Evolutionary conservation across 2,329 filamentous ascomycete species (phyloP).

Genomic region (Trichophyton mentagrophytes): DNA sequence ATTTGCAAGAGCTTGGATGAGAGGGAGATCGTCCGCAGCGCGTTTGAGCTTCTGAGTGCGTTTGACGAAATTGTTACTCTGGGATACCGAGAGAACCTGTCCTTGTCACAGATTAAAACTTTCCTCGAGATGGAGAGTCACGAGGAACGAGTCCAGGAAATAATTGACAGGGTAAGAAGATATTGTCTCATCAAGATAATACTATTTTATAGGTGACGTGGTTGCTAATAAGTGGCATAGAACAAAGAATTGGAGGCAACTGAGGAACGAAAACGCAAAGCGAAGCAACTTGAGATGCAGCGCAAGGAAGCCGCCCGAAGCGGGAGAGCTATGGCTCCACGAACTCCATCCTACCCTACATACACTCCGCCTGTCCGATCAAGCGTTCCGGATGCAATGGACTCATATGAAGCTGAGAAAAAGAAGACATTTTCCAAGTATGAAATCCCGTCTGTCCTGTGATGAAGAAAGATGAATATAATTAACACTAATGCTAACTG

Average conservation of each 20-base stretch:
- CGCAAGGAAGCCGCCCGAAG: constrained; percentile 84
- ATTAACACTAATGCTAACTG: neutral
- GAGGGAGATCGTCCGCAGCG: constrained; percentile 85
- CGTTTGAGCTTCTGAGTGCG: constrained; percentile 88
- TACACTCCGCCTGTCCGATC: constrained; percentile 72
- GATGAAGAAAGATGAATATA: neutral
- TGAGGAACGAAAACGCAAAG: constrained; percentile 95
- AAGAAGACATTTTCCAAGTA: constrained; percentile 80
- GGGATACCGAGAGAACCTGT: constrained; percentile 91
- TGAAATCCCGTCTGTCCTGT: constrained; percentile 18
- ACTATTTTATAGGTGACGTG: constrained; percentile 5
- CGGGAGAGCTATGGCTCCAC: constrained; percentile 53
- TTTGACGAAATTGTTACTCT: constrained; percentile 96
- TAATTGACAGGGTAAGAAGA: constrained; percentile 67
- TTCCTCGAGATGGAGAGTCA: constrained; percentile 99
- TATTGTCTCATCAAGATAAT: constrained; percentile 1
- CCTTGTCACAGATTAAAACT: constrained; percentile 94
- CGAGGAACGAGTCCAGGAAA: constrained; percentile 97
- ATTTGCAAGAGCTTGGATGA: constrained; percentile 95
- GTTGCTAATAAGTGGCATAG: constrained; percentile 34
- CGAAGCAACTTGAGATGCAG: constrained; percentile 97
- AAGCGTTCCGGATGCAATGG: constrained; percentile 63
- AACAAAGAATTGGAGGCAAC: constrained; percentile 98
- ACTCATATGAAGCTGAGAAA: constrained; percentile 93
- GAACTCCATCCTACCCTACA: constrained; percentile 72